Base-by-base conservation (phyloP, 208 protist species). In the Herpetomonas tarakana region DNA sequence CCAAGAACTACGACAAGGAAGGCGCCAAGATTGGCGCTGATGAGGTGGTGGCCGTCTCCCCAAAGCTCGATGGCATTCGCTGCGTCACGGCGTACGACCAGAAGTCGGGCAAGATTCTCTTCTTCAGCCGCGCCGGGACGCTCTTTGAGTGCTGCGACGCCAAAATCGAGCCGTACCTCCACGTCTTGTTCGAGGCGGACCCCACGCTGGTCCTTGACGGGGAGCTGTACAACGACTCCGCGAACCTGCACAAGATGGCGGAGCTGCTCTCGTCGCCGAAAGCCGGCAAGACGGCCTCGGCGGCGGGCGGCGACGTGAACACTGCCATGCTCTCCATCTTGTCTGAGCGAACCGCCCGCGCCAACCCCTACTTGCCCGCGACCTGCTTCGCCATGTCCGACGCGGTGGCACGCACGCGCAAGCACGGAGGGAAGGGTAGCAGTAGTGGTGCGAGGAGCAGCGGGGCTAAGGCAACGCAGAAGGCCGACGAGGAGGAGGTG, bases 11-110 rank as follows among this genome's bases (percentile, higher is more conserved):
- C 62, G 70, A 80, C 11, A 86, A 90, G 35, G 83, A 90, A 50
- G 25, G 22, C 9, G 41, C 59, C 18, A 85, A 79, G 65, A 93
- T 93, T 59, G 64, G 46, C 1, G 41, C 58, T 2, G 57, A 62
- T 11, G 89, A 92, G 50, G 26, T 71, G 47, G 19, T 95, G 18
- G 69, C 63, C 14, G 82, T 91, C 25, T 96, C 91, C 4, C 91
- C 91, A 1, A 96, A 96, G 74, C 78, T 96, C 18, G 91, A 96
- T 44, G 91, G 91, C 29, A 88, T 96, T n/a, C 91, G 91, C 38
- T 96, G 91, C 59, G 59, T 96, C 26, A 83, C 75, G 12, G 74
- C 85, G 14, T 91, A 83, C 71, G 79, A 91, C 66, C 26, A 28
- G 0, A 52, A 74, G 57, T 69, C 76, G n/a, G 51, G 65, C 39